Evolutionary conservation across 192 early-diverging fungal genomes (phyloP), one percentile per base, ranked within the genome.

Genomic region (Allomyces macrogynus): DNA sequence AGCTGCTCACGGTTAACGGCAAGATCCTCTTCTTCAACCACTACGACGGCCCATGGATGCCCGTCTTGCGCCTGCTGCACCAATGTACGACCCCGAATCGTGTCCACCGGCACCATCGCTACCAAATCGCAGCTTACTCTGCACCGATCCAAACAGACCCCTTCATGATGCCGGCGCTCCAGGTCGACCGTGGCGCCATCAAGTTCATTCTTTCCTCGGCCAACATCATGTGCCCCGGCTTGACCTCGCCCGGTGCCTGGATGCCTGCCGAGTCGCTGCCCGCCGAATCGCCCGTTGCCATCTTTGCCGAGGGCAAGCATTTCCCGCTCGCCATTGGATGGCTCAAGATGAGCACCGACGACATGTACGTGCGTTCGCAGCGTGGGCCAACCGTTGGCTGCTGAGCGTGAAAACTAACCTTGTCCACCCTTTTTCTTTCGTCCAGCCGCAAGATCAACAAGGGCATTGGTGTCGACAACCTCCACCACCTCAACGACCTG

Each of bases 221-320:
- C 62, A 90, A 95, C 73, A 93, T 99, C 68, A 99, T 99, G 96
- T 96, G 93, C 67, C 96, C 93, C 5, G 96, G 96, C 27, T 73
- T 99, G 72, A 99, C 96, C 18, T 93, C 90, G 42, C 84, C 86
- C 27, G 94, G 94, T 9, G 96, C 89, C 11, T 74, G 78, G 60
- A 80, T 99, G 79, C 69, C 69, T 2, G 49, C 49, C 49, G 70
- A 71, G 24, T 81, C 84, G 26, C 73, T 96, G 24, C 82, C 85
- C 1, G 81, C 73, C 23, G 87, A 81, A 23, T 67, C 84, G 0
- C 75, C 90, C 23, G 96, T 97, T 1, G 88, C 89, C 0, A 84
- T 99, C 25, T 86, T 87, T 70, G 92, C 91, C 14, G 94, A 99
- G 71, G 96, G 93, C 54, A 99, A 99, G 72, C 86, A 97, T 71